These are phyloP conservation scores for Aureobasidium uvarum DNA, from an alignment of 2,329 filamentous ascomycete species.

Conservation along the genomic window DNA sequence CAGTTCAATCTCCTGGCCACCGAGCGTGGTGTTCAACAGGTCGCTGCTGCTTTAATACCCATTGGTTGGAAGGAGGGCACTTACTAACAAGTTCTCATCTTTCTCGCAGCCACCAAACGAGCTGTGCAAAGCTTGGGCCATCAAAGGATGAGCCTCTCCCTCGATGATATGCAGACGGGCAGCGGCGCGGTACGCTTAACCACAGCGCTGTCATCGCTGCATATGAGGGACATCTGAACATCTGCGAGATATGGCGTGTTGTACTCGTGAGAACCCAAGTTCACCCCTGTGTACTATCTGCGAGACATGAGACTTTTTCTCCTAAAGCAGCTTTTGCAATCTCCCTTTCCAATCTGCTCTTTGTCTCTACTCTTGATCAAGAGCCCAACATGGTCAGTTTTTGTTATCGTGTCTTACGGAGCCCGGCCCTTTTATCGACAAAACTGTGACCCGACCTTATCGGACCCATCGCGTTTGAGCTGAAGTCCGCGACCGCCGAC, in stretches of 20 bases:
- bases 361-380: neutral
- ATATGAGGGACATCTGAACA: slow-evolving; percentile 10
- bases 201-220: slow-evolving; percentile 14
- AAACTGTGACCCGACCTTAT: slow-evolving; percentile 8
- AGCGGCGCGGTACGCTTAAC: slow-evolving; percentile 22
- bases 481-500: slow-evolving; percentile 14
- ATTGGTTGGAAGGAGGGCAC: slow-evolving; percentile 70
- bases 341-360: neutral
- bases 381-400: neutral
- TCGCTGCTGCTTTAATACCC: slow-evolving; percentile 85
- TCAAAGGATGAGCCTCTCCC: neutral
- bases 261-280: slow-evolving; percentile 20
- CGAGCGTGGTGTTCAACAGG: slow-evolving; percentile 78
- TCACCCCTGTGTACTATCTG: slow-evolving; percentile 12
- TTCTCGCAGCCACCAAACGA: neutral
- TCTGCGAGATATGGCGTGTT: slow-evolving; percentile 5
- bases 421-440: slow-evolving; percentile 10
- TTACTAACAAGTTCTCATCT: neutral
- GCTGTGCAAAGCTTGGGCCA: slow-evolving; percentile 9
- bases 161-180: slow-evolving; percentile 18
- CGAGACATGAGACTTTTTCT: slow-evolving; percentile 10
- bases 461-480: neutral
- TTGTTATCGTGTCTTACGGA: neutral
- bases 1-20: slow-evolving; percentile 96
- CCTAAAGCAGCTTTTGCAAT: neutral